Evolutionary conservation across 805 yeast species (phyloP).

Genomic region (Sugiyamaella americana): DNA sequence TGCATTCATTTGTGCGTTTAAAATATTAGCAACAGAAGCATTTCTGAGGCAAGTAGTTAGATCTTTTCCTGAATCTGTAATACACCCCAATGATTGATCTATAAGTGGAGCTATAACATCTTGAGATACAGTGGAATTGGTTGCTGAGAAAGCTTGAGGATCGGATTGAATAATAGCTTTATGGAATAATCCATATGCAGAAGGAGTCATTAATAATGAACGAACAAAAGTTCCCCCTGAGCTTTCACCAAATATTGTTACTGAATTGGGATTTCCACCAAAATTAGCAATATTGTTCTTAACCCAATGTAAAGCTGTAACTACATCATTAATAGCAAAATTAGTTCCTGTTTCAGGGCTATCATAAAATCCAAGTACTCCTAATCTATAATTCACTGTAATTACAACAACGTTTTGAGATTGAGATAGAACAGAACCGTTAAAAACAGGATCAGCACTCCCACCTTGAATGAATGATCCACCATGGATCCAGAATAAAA

Average conservation of each 20-base stretch:
- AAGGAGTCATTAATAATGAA: conserved; percentile 16
- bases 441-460: conserved; percentile 27
- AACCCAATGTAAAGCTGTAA: conserved; percentile 35
- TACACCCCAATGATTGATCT: conserved; percentile 8
- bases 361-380: conserved; percentile 34
- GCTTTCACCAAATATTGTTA: conserved; percentile 36
- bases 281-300: conserved; percentile 31
- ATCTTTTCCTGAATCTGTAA: background rate
- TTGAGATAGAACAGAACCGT: conserved; percentile 23
- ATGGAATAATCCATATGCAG: conserved; percentile 16
- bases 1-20: conserved; percentile 10
- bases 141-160: conserved; percentile 18
- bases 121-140: conserved; percentile 8
- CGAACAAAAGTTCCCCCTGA: conserved; percentile 33
- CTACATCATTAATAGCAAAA: conserved; percentile 35
- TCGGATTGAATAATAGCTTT: conserved; percentile 25
- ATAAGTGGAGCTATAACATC: conserved; percentile 8
- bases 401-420: conserved; percentile 26
- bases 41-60: conserved; percentile 8
- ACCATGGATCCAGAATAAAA: conserved; percentile 35
- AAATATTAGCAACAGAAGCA: conserved; percentile 10
- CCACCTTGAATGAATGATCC: conserved; percentile 33
- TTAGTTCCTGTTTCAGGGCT: conserved; percentile 28
- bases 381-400: conserved; percentile 32
- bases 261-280: conserved; percentile 34